Conservation (phyloP, 139 green algal species). For the Limnomonas spitsbergensis region DNA sequence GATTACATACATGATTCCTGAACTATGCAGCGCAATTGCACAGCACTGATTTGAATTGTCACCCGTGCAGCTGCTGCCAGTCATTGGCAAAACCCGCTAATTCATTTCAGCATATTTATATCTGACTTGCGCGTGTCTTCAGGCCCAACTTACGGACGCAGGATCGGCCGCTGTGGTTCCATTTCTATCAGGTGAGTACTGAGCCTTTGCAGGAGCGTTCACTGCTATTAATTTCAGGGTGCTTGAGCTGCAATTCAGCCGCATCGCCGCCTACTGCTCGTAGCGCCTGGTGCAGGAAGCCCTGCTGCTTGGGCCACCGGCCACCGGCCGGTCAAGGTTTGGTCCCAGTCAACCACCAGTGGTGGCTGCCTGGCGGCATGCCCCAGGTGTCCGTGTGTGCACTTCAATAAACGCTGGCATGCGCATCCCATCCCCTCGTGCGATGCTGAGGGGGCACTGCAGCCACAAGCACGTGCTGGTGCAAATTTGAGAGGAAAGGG, state of each 20-base stretch:
- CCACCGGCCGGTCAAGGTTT: too few relatives aligned
- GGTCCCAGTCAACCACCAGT: too few relatives aligned
- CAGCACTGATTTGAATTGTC: too few relatives aligned
- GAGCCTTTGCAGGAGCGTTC: neutral
- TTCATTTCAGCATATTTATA: neutral
- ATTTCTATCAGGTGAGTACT: constrained; percentile 12
- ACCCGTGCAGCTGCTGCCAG: neutral
- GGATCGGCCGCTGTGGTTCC: constrained; percentile 24
- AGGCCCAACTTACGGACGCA: constrained; percentile 24
- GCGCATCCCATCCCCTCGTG: too few relatives aligned
- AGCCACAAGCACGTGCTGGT: too few relatives aligned
- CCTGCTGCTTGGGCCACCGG: too few relatives aligned
- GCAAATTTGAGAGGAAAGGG: too few relatives aligned
- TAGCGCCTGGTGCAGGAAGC: neutral
- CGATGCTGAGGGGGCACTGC: too few relatives aligned
- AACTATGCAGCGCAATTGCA: neutral
- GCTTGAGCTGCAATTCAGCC: neutral
- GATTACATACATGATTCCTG: neutral
- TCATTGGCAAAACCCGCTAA: neutral
- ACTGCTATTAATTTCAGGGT: neutral
- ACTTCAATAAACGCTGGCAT: too few relatives aligned
- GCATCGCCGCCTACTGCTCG: neutral
- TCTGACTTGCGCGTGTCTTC: neutral
- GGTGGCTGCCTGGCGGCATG: too few relatives aligned
- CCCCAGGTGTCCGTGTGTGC: too few relatives aligned